phyloP scores from a whole-genome alignment of 2,329 filamentous ascomycete species.

The Septoria petroselini region DNA sequence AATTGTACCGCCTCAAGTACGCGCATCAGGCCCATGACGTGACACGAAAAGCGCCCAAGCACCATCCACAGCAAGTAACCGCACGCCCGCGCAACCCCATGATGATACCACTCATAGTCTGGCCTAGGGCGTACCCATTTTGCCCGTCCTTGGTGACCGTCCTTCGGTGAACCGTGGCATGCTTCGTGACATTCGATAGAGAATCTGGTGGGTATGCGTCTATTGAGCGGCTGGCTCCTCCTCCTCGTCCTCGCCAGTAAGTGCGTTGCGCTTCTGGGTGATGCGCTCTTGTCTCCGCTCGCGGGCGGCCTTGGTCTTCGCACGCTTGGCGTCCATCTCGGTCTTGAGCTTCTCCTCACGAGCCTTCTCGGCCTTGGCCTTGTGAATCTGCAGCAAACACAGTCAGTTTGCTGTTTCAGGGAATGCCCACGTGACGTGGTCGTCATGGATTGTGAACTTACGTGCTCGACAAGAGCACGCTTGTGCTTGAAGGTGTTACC shows the following conservation, averaged over 20 bases:
- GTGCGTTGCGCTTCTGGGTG: slow-evolving; percentile 82
- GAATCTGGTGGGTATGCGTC: slow-evolving; percentile 19
- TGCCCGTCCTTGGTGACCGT: slow-evolving; percentile 29
- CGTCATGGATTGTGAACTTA: slow-evolving; percentile 59
- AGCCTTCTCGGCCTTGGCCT: slow-evolving; percentile 98
- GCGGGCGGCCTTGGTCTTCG: slow-evolving; percentile 99
- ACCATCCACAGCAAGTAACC: slow-evolving; percentile 26
- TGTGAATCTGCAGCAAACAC: slow-evolving; percentile 74
- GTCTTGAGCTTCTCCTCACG: slow-evolving; percentile 96
- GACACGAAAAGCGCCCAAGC: slow-evolving; percentile 25
- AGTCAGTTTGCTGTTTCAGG: slow-evolving; percentile 18
- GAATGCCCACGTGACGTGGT: slow-evolving; percentile 34
- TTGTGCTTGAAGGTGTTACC: slow-evolving; percentile 99
- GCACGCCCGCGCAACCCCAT: slow-evolving; percentile 30
- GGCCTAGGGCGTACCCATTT: slow-evolving; percentile 26
- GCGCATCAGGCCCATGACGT: slow-evolving; percentile 23
- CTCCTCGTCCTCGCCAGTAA: slow-evolving; percentile 65
- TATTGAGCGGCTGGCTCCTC: slow-evolving; percentile 27
- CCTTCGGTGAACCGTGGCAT: slow-evolving; percentile 24
- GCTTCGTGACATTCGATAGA: slow-evolving; percentile 22
- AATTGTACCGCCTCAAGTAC: slow-evolving; percentile 28
- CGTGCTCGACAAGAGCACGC: slow-evolving; percentile 99
- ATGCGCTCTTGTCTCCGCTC: slow-evolving; percentile 96
- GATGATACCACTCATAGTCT: slow-evolving; percentile 25
- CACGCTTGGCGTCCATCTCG: slow-evolving; percentile 99